phyloP scores from a whole-genome alignment of 2,329 filamentous ascomycete species.

The Diaporthe nobilis region DNA sequence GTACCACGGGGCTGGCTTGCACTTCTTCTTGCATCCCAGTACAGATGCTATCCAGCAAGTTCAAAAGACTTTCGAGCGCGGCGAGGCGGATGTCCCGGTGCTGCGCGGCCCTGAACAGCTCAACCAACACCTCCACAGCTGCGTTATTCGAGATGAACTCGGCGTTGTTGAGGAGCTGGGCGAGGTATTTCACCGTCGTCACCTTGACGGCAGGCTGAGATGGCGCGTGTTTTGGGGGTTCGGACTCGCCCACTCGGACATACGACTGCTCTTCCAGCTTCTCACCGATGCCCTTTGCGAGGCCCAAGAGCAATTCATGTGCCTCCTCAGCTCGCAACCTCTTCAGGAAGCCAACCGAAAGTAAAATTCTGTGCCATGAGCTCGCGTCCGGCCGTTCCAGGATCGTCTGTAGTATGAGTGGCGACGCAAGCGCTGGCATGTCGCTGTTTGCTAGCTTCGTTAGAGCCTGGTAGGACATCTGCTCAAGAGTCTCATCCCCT shows the following conservation, averaged over 20 bases:
- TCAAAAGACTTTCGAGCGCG: slow-evolving; percentile 35
- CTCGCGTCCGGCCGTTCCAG: slow-evolving; percentile 37
- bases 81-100: slow-evolving; percentile 36
- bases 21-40: not conserved
- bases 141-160: slow-evolving; percentile 30
- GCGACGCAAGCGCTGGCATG: slow-evolving; percentile 27
- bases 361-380: slow-evolving; percentile 35
- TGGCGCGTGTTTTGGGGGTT: slow-evolving; percentile 21
- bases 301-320: slow-evolving; percentile 14
- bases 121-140: slow-evolving; percentile 26
- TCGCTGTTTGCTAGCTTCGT: slow-evolving; percentile 6
- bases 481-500: slow-evolving; percentile 11
- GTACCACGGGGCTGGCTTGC: not conserved
- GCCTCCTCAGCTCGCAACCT: slow-evolving; percentile 24
- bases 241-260: slow-evolving; percentile 35
- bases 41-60: slow-evolving; percentile 25
- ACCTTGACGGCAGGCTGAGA: slow-evolving; percentile 34
- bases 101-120: slow-evolving; percentile 35
- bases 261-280: slow-evolving; percentile 38
- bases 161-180: slow-evolving; percentile 36
- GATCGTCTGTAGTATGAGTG: slow-evolving; percentile 34
- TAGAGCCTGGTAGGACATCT: slow-evolving; percentile 32
- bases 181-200: slow-evolving; percentile 38
- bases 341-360: slow-evolving; percentile 30
- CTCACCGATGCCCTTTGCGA: slow-evolving; percentile 31